A percentile compares a stretch with the other conserved stretches of the same genome.
Evolutionary conservation across 768 basidiomycete genomes (phyloP).

Genomic region (Pleurotus giganteus): DNA sequence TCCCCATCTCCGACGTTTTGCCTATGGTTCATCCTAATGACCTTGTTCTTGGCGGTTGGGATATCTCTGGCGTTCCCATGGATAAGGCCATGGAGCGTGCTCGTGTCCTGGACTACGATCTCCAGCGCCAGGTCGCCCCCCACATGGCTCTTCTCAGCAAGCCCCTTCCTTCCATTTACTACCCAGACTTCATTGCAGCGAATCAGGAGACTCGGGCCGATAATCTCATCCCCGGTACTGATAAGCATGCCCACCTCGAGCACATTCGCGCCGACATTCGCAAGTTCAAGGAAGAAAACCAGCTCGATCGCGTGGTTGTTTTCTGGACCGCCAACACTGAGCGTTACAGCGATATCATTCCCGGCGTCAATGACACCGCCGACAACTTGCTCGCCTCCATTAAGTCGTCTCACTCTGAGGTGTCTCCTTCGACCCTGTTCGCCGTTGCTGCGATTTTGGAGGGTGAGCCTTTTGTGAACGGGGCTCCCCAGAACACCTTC

Average conservation of each 20-base stretch:
- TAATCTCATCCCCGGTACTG: conserved; percentile 79
- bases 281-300: conserved; percentile 81
- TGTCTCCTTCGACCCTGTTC: conserved; percentile 94
- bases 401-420: conserved; percentile 82
- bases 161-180: conserved; percentile 94
- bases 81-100: conserved; percentile 94
- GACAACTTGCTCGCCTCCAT: conserved; percentile 83
- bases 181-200: conserved; percentile 96
- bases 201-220: conserved; percentile 97
- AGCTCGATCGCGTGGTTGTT: conserved; percentile 84
- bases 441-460: conserved; percentile 96
- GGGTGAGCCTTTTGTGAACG: conserved; percentile 95
- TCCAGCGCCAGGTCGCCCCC: conserved; percentile 92
- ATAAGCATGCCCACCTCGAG: conserved; percentile 91
- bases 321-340: conserved; percentile 99
- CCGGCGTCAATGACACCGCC: conserved; percentile 94
- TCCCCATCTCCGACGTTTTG: conserved; percentile 89
- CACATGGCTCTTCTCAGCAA: conserved; percentile 76
- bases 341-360: conserved; percentile 92
- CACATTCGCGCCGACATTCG: conserved; percentile 93
- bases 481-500: conserved; percentile 98
- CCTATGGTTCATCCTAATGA: conserved; percentile 99
- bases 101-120: conserved; percentile 92
- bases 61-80: conserved; percentile 83
- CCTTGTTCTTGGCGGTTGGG: conserved; percentile 97